Base-by-base conservation (phyloP, 306 rosid species). In the Cyamopsis tetragonoloba region DNA sequence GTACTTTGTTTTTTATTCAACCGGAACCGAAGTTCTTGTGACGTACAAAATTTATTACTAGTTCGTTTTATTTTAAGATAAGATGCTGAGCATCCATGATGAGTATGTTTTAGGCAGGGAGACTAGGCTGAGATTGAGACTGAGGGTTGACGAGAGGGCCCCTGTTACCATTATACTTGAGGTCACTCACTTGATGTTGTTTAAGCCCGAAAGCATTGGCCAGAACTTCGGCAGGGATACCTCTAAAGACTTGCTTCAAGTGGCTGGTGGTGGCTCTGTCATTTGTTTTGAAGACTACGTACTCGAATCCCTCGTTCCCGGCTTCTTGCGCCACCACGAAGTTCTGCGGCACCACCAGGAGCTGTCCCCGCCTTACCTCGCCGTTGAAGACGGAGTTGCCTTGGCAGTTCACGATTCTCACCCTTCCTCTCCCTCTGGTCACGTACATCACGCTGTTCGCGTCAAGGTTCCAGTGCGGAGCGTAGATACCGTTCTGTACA, bases 311-410 rank as follows among this genome's bases (percentile, higher is more conserved):
- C 17, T 82, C 77, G 0, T 60, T 28, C 19, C 80, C 61, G 0
- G 89, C 95, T 42, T 62, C 60, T 30, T 80, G 6, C 0, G 84
- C 77, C 26, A 88, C 66, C 23, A 72, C 86, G 11, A 69, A 83
- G 78, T 79, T 82, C 43, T 91, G 97, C 9, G 96, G 96, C 62
- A 88, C 83, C 27, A 77, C 77, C 0, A 86, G 23, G 27, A 83
- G 0, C 44, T 88, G 91, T 0, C 88, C 93, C 69, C 17, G 50
- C 26, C 38, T 53, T 0, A 88, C 54, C 27, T 79, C 79, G 0
- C 68, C 85, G 17, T 91, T 66, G 34, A 73, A 83, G 24, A 88
- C 73, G 0, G 76, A 1, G 0, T 72, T 70, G 0, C 97, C 97
- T 3, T 26, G 19, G 79, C 65, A 12, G 57, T 91, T 81, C 13